Conservation (phyloP, 768 basidiomycete genomes). For the Tubosaeta sp. region DNA sequence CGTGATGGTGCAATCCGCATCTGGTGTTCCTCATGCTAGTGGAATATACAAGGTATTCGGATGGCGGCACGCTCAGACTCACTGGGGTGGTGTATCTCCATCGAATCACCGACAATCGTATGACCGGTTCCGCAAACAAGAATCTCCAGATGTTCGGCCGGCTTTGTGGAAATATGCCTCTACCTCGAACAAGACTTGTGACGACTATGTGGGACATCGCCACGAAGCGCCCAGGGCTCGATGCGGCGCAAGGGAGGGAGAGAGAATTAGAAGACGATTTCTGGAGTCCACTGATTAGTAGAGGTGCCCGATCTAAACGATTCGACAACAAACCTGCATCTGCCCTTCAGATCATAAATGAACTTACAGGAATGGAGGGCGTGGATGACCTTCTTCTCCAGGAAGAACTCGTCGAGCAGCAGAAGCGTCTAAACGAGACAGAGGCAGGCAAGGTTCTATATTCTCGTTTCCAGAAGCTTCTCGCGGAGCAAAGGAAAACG, state of each 20-base stretch:
- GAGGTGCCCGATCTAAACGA: not conserved
- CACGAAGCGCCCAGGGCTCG: not conserved
- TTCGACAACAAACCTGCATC: constrained; percentile 1
- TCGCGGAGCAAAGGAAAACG: constrained; percentile 12
- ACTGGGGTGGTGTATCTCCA: constrained; percentile 33
- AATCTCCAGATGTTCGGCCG: constrained; percentile 30
- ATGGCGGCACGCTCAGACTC: constrained; percentile 3
- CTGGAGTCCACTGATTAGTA: not conserved
- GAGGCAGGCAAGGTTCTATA: constrained; percentile 18
- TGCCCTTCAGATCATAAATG: not conserved
- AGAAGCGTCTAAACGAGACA: constrained; percentile 18
- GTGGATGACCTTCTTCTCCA: constrained; percentile 10
- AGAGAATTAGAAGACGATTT: not conserved
- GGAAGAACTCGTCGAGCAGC: constrained; percentile 15
- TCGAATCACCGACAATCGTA: constrained; percentile 33
- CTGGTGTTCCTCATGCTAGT: not conserved
- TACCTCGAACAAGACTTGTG: constrained; percentile 16
- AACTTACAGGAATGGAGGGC: not conserved
- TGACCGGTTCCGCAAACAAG: constrained; percentile 27
- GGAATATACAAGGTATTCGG: constrained; percentile 1
- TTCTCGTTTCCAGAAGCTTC: constrained; percentile 15
- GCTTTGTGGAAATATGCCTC: constrained; percentile 31
- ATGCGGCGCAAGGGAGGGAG: not conserved
- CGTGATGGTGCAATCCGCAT: not conserved
- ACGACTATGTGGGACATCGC: constrained; percentile 37